Evolutionary conservation across 257 asterid species (phyloP).

Genomic region (Catharanthus roseus): DNA sequence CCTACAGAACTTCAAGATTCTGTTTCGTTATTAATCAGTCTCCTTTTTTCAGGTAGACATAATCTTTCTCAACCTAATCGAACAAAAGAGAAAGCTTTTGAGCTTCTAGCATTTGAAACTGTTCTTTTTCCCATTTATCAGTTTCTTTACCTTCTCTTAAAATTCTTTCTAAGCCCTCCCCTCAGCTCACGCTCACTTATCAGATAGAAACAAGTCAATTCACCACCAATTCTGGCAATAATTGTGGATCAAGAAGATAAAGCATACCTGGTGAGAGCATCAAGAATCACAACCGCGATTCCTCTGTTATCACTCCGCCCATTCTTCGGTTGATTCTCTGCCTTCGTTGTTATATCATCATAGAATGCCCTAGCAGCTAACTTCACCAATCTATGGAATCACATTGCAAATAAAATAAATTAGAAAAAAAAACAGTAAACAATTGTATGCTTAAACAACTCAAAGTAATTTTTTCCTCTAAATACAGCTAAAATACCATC

Average conservation of each 20-base stretch:
- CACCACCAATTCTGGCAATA: neutral
- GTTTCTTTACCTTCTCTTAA: neutral
- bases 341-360: slow-evolving; percentile 78
- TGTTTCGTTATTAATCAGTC: neutral
- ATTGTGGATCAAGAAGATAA: neutral
- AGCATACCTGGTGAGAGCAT: slow-evolving; percentile 78
- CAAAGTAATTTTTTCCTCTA: no score
- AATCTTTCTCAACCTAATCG: neutral
- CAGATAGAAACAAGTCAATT: neutral
- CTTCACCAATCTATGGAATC: slow-evolving; percentile 63
- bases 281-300: slow-evolving; percentile 88
- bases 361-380: slow-evolving; percentile 90
- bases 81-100: neutral
- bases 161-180: neutral
- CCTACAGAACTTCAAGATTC: neutral
- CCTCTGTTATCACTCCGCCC: slow-evolving; percentile 93
- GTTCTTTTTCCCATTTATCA: neutral
- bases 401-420: neutral
- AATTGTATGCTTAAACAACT: neutral
- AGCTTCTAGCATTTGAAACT: neutral
- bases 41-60: neutral
- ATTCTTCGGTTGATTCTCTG: slow-evolving; percentile 75
- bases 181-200: neutral
- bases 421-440: neutral
- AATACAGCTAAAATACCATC: no score